phyloP scores from a whole-genome alignment of 768 basidiomycete species.

The Chlorophyllum brunneum region DNA sequence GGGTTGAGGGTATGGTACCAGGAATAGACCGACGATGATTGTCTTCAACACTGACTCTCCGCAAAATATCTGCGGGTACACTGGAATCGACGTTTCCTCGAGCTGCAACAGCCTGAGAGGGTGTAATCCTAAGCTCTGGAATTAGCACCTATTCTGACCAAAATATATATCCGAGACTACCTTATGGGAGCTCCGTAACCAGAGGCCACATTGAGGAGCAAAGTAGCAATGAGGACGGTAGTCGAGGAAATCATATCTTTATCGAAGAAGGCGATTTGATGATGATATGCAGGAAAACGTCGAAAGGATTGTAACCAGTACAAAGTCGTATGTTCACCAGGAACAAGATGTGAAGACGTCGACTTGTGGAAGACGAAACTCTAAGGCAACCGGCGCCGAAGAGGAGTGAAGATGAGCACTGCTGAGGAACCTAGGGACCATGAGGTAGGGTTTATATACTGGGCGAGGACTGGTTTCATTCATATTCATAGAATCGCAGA shows the following conservation, averaged over 20 bases:
- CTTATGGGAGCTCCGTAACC: slow-evolving; percentile 35
- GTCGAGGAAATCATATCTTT: slow-evolving; percentile 38
- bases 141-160: neutral
- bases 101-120: slow-evolving; percentile 21
- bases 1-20: neutral
- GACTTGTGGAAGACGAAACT: slow-evolving; percentile 38
- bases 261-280: slow-evolving; percentile 16
- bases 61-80: slow-evolving; percentile 20
- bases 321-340: slow-evolving; percentile 24
- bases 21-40: slow-evolving; percentile 18
- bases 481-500: neutral
- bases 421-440: slow-evolving; percentile 30
- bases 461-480: slow-evolving; percentile 4
- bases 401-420: slow-evolving; percentile 39
- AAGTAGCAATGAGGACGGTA: slow-evolving; percentile 32
- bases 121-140: slow-evolving; percentile 21
- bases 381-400: slow-evolving; percentile 44
- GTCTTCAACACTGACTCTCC: slow-evolving; percentile 25
- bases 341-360: slow-evolving; percentile 26
- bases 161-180: slow-evolving; percentile 19
- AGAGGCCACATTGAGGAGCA: slow-evolving; percentile 35
- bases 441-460: slow-evolving; percentile 29
- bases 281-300: slow-evolving; percentile 20
- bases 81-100: slow-evolving; percentile 22
- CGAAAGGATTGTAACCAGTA: slow-evolving; percentile 20